phyloP scores from a whole-genome alignment of 129 eudicot species.

The Centella asiatica region DNA sequence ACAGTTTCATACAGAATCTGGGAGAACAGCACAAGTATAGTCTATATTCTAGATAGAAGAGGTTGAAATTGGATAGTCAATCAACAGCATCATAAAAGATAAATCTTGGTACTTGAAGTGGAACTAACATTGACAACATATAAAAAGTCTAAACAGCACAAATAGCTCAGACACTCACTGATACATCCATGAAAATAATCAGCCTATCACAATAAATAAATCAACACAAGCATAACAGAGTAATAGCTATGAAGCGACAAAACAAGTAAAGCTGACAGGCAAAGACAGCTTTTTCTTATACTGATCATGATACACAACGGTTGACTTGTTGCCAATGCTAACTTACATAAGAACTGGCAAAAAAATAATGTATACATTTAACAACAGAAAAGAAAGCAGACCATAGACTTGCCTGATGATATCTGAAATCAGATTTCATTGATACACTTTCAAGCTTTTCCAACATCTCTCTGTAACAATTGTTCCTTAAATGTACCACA shows the following conservation, averaged over 20 bases:
- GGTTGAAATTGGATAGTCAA: background rate
- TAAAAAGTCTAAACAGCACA: background rate
- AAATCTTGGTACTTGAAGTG: background rate
- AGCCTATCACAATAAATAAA: too few relatives aligned
- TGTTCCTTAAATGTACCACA: constrained; percentile 54
- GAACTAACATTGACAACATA: background rate
- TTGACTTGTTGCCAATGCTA: background rate
- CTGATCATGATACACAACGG: too few relatives aligned
- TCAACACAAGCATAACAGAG: too few relatives aligned
- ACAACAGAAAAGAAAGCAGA: background rate
- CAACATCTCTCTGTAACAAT: constrained; percentile 52
- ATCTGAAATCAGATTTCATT: constrained; percentile 54
- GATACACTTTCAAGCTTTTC: constrained; percentile 47
- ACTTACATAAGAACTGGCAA: background rate
- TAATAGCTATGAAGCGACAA: too few relatives aligned
- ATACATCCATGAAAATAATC: background rate
- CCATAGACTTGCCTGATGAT: constrained; percentile 47
- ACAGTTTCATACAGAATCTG: too few relatives aligned
- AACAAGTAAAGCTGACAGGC: background rate
- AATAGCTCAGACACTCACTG: background rate
- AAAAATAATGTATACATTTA: background rate
- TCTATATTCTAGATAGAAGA: too few relatives aligned
- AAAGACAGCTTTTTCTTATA: too few relatives aligned
- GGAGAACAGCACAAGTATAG: too few relatives aligned
- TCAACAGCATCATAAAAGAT: background rate